These are phyloP conservation scores for Zymoseptoria passerinii DNA, from an alignment of 2,329 filamentous ascomycete genomes.

Conservation along the genomic window DNA sequence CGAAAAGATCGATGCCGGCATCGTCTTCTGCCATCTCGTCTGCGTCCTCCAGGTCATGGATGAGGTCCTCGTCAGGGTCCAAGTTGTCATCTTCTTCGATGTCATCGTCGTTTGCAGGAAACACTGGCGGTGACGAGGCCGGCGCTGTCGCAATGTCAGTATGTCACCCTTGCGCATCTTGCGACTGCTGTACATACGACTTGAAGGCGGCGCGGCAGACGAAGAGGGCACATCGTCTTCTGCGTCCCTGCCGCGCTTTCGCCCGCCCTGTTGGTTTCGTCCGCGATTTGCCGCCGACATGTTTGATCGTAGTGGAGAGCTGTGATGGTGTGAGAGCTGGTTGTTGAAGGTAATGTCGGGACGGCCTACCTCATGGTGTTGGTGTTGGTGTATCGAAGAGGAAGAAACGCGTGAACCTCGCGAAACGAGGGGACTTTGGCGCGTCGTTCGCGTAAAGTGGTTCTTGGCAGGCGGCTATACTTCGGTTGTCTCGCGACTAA, in stretches of 20 bases:
- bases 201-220: constrained; percentile 51
- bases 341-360: neutral
- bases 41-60: constrained; percentile 56
- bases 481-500: too few relatives aligned
- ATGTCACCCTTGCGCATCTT: neutral
- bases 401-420: neutral
- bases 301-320: constrained; percentile 74
- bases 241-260: constrained; percentile 58
- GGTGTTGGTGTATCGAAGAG: neutral
- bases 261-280: constrained; percentile 42
- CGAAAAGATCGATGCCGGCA: constrained; percentile 64
- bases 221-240: constrained; percentile 54
- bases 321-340: constrained; percentile 30
- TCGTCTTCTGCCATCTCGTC: constrained; percentile 63
- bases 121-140: constrained; percentile 55
- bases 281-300: constrained; percentile 80
- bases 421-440: too few relatives aligned
- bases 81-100: constrained; percentile 60
- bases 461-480: too few relatives aligned
- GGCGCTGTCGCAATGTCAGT: constrained; percentile 34
- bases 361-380: neutral
- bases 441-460: too few relatives aligned
- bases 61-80: constrained; percentile 59
- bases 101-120: constrained; percentile 60
- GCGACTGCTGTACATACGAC: constrained; percentile 44